Evolutionary conservation across 2,329 filamentous ascomycete species (phyloP).

Genomic region (Zymoseptoria passerinii): DNA sequence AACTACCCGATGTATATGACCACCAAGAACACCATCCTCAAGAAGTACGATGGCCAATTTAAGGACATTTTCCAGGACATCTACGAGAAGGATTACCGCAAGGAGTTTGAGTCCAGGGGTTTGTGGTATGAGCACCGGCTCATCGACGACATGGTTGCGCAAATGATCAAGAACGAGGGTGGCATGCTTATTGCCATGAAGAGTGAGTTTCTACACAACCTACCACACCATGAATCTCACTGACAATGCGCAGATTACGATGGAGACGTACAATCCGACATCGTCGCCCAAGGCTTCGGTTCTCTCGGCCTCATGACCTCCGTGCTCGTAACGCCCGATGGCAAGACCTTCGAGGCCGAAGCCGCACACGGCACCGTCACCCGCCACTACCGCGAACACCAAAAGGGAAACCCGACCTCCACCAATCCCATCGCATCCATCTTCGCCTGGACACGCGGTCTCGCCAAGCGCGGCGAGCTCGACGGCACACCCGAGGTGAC

Average conservation of each 20-base stretch:
- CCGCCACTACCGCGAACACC: conserved; percentile 96
- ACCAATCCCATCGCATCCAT: conserved; percentile 99
- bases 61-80: conserved; percentile 99
- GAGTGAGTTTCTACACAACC: conserved; percentile 56
- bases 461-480: conserved; percentile 85
- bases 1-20: conserved; percentile 95
- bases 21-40: conserved; percentile 99
- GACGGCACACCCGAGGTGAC: conserved; percentile 89
- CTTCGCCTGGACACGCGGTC: conserved; percentile 95
- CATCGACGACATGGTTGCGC: conserved; percentile 99
- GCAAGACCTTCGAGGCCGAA: conserved; percentile 95
- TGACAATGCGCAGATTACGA: conserved; percentile 68
- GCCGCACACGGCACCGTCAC: conserved; percentile 97
- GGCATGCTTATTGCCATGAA: conserved; percentile 97
- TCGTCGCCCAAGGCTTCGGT: conserved; percentile 95
- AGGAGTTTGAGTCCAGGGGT: conserved; percentile 77
- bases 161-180: conserved; percentile 98
- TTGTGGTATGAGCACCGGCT: conserved; percentile 99
- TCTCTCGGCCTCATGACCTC: conserved; percentile 98
- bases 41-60: conserved; percentile 97
- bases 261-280: conserved; percentile 96
- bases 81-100: conserved; percentile 80
- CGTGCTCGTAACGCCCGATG: conserved; percentile 90
- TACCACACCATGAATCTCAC: background rate
- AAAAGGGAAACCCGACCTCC: conserved; percentile 93